Base-by-base conservation (phyloP, 164 flowering plant species). In the Dillenia suffruticosa region DNA sequence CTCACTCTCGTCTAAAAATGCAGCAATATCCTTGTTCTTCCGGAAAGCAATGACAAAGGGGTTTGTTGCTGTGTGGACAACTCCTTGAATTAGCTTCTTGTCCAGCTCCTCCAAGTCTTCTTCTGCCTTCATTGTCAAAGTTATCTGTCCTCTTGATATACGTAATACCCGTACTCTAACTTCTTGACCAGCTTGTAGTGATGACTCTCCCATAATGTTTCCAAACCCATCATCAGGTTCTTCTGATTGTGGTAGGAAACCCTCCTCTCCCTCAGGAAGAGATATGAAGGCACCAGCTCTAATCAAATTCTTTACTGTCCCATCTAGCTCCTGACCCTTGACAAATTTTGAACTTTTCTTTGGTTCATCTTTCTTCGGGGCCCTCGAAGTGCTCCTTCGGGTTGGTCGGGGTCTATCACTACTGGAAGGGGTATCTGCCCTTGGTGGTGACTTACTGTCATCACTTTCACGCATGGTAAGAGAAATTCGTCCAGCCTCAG, bases 241-340 rank as follows among this genome's bases (percentile, higher is more conserved):
- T 74, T 94, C 99, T 10, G 94, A 72, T 12, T 65, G 44, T 6
- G 99, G 99, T 12, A 94, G 79, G 64, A 94, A 94, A 32, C 97
- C 99, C 77, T 91, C 99, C 65, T 86, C 99, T 1, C 87, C 97
- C 43, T 86, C 96, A 17, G 95, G 93, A 56, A 94, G 91, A 58
- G 92, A 75, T 61, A 94, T 81, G 55, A 89, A 90, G 75, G 97
- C 86, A 50, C 99, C 99, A 44, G 93, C 49, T 70, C 92, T 72
- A 56, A 70, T 74, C 58, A 84, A 49, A 67, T 87, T 89, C 76
- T 94, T 94, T n/a, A 94, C 98, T 8, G 83, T 87, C 10, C 99
- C 99, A 66, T 71, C 75, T 6, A 94, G 76, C 12, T 80, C 81
- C 71, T 94, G 95, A 26, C 95, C 99, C 63, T 73, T 78, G 44